These are phyloP conservation scores for Debaryomyces psychrophilus DNA, from an alignment of 1,139 yeast genomes.

Conservation along the genomic window DNA sequence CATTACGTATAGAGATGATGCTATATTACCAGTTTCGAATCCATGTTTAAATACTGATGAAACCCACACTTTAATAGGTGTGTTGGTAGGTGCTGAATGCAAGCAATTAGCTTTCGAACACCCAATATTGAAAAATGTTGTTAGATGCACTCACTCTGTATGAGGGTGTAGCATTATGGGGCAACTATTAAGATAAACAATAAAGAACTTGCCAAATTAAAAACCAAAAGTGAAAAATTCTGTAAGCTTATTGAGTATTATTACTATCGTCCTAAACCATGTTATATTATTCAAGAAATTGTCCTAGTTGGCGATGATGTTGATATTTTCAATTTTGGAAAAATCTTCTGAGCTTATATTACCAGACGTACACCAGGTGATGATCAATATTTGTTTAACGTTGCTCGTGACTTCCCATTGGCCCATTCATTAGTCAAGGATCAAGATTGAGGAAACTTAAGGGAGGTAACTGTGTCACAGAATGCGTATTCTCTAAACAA, in stretches of 20 bases:
- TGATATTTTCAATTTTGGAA: conserved; percentile 21
- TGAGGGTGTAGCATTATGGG: conserved; percentile 23
- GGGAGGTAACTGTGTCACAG: conserved; percentile 24
- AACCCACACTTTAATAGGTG: conserved; percentile 25
- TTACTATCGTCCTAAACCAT: conserved; percentile 15
- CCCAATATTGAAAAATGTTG: conserved; percentile 12
- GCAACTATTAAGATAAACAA: conserved; percentile 18
- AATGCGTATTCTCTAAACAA: conserved; percentile 19
- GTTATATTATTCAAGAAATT: conserved; percentile 19
- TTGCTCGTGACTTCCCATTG: conserved; percentile 18
- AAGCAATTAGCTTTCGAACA: conserved; percentile 10
- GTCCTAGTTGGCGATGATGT: conserved; percentile 23
- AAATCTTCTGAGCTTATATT: conserved; percentile 23
- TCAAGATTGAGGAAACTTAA: conserved; percentile 14
- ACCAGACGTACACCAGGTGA: conserved; percentile 23
- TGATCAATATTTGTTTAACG: conserved; percentile 19
- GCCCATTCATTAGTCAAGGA: conserved; percentile 22
- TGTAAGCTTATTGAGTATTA: conserved; percentile 19
- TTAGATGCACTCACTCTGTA: conserved; percentile 22
- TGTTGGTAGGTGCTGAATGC: conserved; percentile 18
- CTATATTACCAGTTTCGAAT: conserved; percentile 22
- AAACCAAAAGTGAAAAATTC: conserved; percentile 18
- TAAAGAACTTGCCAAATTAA: conserved; percentile 16
- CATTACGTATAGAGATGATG: conserved; percentile 20
- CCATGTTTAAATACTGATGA: conserved; percentile 24